A percentile compares a stretch with the other conserved stretches of the same genome.
Evolutionary conservation across 257 asterid genomes (phyloP).

Genomic region (Hygrophila difformis): DNA sequence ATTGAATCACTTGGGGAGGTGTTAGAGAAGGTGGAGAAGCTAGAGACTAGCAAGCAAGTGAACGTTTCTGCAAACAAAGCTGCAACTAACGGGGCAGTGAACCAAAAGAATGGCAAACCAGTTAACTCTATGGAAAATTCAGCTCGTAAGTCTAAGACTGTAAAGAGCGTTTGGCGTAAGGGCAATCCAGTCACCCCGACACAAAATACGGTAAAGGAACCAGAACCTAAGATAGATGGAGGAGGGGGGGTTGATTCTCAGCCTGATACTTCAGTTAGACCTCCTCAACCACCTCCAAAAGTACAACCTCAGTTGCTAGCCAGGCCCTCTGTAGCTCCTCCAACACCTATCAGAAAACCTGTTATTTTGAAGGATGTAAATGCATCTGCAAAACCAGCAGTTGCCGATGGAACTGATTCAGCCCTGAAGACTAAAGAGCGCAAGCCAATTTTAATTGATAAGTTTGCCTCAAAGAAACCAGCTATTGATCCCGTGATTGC

Average conservation of each 20-base stretch:
- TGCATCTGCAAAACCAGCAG: constrained; percentile 42
- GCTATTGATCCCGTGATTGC: constrained; percentile 62
- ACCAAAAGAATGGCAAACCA: constrained; percentile 40
- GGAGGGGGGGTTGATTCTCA: constrained; percentile 30
- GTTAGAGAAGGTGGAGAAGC: constrained; percentile 82
- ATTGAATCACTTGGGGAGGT: constrained; percentile 84
- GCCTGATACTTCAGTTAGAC: constrained; percentile 30
- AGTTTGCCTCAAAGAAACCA: constrained; percentile 88
- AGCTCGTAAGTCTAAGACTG: constrained; percentile 39
- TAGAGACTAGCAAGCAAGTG: constrained; percentile 50
- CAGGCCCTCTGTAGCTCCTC: constrained; percentile 75
- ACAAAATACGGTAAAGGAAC: constrained; percentile 52
- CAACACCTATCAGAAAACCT: constrained; percentile 52
- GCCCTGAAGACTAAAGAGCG: constrained; percentile 47
- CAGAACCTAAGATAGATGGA: constrained; percentile 32
- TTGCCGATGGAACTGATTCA: constrained; percentile 33
- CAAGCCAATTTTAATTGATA: constrained; percentile 84
- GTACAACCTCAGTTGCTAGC: constrained; percentile 56
- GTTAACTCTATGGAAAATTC: constrained; percentile 29
- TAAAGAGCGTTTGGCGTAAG: constrained; percentile 92
- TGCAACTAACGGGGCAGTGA: constrained; percentile 21
- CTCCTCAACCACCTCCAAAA: constrained; percentile 53
- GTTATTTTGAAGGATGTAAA: constrained; percentile 77
- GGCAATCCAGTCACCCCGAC: constrained; percentile 78
- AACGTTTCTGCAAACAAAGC: constrained; percentile 39